Evolutionary conservation across 176 grass and related monocot genomes (phyloP).

Genomic region (Chloris gayana): DNA sequence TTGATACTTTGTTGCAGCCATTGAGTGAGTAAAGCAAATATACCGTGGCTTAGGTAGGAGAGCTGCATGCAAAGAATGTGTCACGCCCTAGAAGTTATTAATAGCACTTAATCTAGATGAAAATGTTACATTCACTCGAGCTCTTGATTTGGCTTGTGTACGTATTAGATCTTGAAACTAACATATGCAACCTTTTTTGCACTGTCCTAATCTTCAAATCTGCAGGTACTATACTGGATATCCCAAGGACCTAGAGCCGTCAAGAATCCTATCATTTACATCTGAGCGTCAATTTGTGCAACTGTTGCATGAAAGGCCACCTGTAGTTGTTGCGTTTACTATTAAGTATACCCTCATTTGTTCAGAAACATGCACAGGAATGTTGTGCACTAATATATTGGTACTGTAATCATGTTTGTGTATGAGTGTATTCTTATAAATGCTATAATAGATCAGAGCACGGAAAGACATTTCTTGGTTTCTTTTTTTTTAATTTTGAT

Average conservation of each 20-base stretch:
- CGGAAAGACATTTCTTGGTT: too few species aligned
- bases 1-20: background rate
- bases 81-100: background rate
- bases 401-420: too few species aligned
- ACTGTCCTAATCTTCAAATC: slow-evolving; percentile 3
- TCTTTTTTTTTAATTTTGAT: too few species aligned
- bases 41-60: too few species aligned
- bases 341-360: slow-evolving; percentile 65
- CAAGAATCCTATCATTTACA: slow-evolving; percentile 79
- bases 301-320: slow-evolving; percentile 75
- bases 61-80: background rate
- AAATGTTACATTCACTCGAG: background rate
- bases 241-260: slow-evolving; percentile 86
- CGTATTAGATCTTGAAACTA: background rate
- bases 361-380: slow-evolving; percentile 23
- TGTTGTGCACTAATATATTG: background rate
- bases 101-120: background rate
- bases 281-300: slow-evolving; percentile 89
- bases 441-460: too few species aligned
- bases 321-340: slow-evolving; percentile 92
- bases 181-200: background rate
- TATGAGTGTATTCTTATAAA: too few species aligned
- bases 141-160: background rate
- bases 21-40: too few species aligned
- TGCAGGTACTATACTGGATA: slow-evolving; percentile 94